Percentiles rank a stretch among this genome's conserved stretches.
phyloP scores from a whole-genome alignment of 2,329 filamentous ascomycete species.

The Fusarium gaditjirri region DNA sequence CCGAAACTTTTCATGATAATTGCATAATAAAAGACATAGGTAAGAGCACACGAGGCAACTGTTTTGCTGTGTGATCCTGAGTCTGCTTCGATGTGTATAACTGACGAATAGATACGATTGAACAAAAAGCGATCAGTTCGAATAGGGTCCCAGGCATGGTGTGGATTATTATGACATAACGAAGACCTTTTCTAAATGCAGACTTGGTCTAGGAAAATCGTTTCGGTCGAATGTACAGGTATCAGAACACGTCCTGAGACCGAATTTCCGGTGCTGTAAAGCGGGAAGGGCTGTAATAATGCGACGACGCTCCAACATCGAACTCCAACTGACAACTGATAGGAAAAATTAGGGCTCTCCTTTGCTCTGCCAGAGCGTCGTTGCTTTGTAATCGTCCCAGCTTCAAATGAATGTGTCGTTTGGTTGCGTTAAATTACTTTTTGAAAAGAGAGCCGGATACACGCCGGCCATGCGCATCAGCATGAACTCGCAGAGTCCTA shows the following conservation, averaged over 20 bases:
- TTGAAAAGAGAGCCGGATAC: constrained; percentile 25
- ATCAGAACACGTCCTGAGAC: constrained; percentile 7
- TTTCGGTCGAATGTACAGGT: constrained; percentile 35
- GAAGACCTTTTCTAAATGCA: constrained; percentile 42
- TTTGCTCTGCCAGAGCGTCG: constrained; percentile 7
- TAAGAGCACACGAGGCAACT: background rate
- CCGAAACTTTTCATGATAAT: background rate
- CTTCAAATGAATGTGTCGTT: constrained; percentile 11
- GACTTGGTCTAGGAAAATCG: constrained; percentile 37
- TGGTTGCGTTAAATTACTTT: constrained; percentile 24
- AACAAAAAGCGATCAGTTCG: constrained; percentile 5
- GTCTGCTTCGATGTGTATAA: background rate
- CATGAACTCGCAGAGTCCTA: constrained; percentile 41
- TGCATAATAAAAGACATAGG: constrained; percentile 12
- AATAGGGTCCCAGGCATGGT: constrained; percentile 7
- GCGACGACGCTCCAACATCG: constrained; percentile 28
- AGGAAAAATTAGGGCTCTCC: constrained; percentile 3
- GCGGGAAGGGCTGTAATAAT: constrained; percentile 31
- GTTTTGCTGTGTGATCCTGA: constrained; percentile 1
- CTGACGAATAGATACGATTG: background rate
- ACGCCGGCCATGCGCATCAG: constrained; percentile 22
- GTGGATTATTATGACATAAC: constrained; percentile 23
- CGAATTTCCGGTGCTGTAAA: constrained; percentile 26
- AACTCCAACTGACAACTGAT: constrained; percentile 17
- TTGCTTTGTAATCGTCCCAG: constrained; percentile 3